Evolutionary conservation across 23 red algal species (phyloP).

Genomic region (Agarophyton chilense): DNA sequence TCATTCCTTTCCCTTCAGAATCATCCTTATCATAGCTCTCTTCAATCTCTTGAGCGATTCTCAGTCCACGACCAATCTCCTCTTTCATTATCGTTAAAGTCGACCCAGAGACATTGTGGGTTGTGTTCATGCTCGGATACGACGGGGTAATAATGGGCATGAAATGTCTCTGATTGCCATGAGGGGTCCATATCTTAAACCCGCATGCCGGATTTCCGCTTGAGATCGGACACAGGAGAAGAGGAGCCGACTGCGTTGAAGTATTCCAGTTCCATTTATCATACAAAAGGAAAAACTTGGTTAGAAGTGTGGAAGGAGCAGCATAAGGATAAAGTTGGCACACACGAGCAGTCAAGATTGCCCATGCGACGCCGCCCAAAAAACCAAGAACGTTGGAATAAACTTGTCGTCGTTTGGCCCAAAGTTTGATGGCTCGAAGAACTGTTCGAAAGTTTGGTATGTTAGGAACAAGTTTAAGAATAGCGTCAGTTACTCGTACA

Average conservation of each 20-base stretch:
- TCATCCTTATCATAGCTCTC: slow-evolving; percentile 22
- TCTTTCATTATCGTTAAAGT: slow-evolving; percentile 88
- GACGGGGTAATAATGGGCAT: slow-evolving; percentile 99
- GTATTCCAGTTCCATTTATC: slow-evolving; percentile 95
- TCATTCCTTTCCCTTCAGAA: slow-evolving; percentile 29
- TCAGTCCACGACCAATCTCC: slow-evolving; percentile 83
- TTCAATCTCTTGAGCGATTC: slow-evolving; percentile 62
- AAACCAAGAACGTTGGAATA: slow-evolving; percentile 98
- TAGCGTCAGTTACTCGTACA: slow-evolving; percentile 97
- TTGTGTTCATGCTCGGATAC: slow-evolving; percentile 99
- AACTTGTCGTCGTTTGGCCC: slow-evolving; percentile 96
- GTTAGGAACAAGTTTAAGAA: slow-evolving; percentile 91
- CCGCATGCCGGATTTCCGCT: slow-evolving; percentile 75
- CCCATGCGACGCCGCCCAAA: slow-evolving; percentile 98
- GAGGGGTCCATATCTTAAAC: slow-evolving; percentile 91
- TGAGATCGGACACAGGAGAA: slow-evolving; percentile 86
- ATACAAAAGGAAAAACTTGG: slow-evolving; percentile 91
- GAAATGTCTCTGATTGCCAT: slow-evolving; percentile 86
- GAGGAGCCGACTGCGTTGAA: slow-evolving; percentile 77
- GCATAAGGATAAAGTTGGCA: slow-evolving; percentile 99
- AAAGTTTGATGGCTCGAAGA: slow-evolving; percentile 94
- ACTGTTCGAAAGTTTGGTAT: slow-evolving; percentile 92
- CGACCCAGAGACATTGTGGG: slow-evolving; percentile 92
- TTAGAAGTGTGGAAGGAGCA: slow-evolving; percentile 68
- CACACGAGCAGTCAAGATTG: slow-evolving; percentile 90